Evolutionary conservation across 106 monocot genomes (phyloP).

Genomic region (Allium cepa): DNA sequence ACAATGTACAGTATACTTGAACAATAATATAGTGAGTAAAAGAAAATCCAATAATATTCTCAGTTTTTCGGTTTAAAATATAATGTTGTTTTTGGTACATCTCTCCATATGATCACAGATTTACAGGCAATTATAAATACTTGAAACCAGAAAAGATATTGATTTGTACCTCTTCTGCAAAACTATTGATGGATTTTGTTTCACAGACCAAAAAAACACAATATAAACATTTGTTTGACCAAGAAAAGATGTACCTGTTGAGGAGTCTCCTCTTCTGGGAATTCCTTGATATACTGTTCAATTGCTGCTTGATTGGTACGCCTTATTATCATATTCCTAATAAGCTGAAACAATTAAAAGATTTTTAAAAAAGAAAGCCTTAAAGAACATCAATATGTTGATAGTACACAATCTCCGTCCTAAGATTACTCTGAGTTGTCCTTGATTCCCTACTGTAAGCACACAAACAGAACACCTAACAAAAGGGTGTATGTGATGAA

Average conservation of each 20-base stretch:
- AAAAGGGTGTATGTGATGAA: too few relatives aligned
- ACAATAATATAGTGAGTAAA: too few relatives aligned
- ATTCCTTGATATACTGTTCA: conserved; percentile 13
- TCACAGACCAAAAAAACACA: too few relatives aligned
- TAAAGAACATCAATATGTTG: background rate
- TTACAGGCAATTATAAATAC: background rate
- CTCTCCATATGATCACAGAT: background rate
- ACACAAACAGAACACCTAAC: too few relatives aligned
- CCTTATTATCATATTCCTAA: conserved; percentile 31
- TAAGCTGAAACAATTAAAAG: conserved; percentile 28
- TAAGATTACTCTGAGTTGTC: too few relatives aligned
- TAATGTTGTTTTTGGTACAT: background rate
- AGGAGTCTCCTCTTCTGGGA: conserved; percentile 23
- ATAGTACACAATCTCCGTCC: too few relatives aligned
- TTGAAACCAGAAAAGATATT: background rate
- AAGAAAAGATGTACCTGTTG: conserved; percentile 28
- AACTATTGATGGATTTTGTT: too few relatives aligned
- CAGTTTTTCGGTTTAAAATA: background rate
- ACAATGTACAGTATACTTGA: too few relatives aligned
- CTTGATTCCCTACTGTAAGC: too few relatives aligned
- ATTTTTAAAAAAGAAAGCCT: background rate
- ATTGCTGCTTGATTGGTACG: conserved; percentile 19
- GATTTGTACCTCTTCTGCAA: background rate
- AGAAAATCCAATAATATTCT: too few relatives aligned
- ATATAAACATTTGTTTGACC: too few relatives aligned